Conservation (phyloP, 2,329 filamentous ascomycete genomes). For the Xylariaceae sp. region DNA sequence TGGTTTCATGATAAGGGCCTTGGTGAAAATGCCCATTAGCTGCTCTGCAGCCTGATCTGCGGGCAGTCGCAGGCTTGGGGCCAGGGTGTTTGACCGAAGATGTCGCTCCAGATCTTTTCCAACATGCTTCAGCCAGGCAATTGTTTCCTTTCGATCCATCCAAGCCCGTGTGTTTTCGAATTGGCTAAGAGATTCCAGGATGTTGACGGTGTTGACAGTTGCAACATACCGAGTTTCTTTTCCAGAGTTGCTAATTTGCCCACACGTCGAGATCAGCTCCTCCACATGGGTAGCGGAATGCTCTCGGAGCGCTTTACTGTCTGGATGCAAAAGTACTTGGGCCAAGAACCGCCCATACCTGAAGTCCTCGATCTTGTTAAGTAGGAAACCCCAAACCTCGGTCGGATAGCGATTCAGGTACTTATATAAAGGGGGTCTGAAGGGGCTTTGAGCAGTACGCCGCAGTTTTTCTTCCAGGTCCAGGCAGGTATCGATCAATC, state of each 20-base stretch:
- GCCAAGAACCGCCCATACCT: slow-evolving; percentile 88
- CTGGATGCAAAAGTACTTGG: slow-evolving; percentile 73
- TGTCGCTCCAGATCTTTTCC: slow-evolving; percentile 77
- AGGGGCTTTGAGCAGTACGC: slow-evolving; percentile 85
- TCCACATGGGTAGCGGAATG: slow-evolving; percentile 71
- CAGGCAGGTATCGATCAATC: slow-evolving; percentile 84
- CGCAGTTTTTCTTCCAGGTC: slow-evolving; percentile 81
- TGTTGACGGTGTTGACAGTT: slow-evolving; percentile 82
- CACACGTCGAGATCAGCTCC: slow-evolving; percentile 63
- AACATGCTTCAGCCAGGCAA: slow-evolving; percentile 58
- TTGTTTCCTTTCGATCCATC: slow-evolving; percentile 63
- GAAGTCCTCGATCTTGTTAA: slow-evolving; percentile 75
- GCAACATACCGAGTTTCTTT: slow-evolving; percentile 66
- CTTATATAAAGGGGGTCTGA: slow-evolving; percentile 83
- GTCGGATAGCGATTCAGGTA: slow-evolving; percentile 91
- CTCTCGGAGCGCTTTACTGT: slow-evolving; percentile 70
- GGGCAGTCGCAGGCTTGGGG: slow-evolving; percentile 70
- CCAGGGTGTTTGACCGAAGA: slow-evolving; percentile 65
- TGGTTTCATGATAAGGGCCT: slow-evolving; percentile 69
- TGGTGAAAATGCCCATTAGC: slow-evolving; percentile 78
- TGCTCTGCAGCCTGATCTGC: slow-evolving; percentile 88
- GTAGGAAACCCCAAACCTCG: slow-evolving; percentile 78
- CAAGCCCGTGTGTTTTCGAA: slow-evolving; percentile 62
- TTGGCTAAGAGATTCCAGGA: slow-evolving; percentile 73
- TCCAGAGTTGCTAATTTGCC: slow-evolving; percentile 58